Evolutionary conservation across 1,139 yeast genomes (phyloP).

Genomic region (Candida mesenterica): DNA sequence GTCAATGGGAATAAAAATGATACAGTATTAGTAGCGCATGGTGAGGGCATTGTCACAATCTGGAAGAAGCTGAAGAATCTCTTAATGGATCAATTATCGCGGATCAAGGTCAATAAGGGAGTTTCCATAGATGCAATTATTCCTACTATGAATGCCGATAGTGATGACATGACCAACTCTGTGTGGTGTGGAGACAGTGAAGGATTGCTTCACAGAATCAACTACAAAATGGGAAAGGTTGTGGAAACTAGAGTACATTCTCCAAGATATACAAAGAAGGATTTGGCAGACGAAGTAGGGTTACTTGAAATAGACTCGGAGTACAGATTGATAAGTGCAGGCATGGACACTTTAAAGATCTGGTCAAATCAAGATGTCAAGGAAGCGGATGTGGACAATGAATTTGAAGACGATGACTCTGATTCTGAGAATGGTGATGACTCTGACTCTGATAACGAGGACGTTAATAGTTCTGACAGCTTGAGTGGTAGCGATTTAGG

Average conservation of each 20-base stretch:
- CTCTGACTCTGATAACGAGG: conserved; percentile 17
- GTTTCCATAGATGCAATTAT: conserved; percentile 79
- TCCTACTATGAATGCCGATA: conserved; percentile 72
- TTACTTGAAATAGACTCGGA: conserved; percentile 75
- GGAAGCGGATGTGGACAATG: conserved; percentile 17
- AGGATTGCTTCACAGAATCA: conserved; percentile 70
- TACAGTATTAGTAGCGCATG: conserved; percentile 72
- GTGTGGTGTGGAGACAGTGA: conserved; percentile 87
- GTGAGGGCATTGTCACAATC: conserved; percentile 88
- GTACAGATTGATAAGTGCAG: conserved; percentile 75
- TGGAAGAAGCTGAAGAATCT: conserved; percentile 76
- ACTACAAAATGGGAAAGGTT: conserved; percentile 62
- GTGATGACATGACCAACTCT: conserved; percentile 45
- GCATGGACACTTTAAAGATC: conserved; percentile 75
- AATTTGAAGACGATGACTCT: conserved; percentile 11
- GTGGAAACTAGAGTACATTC: conserved; percentile 70
- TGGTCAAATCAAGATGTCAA: conserved; percentile 51
- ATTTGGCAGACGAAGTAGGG: conserved; percentile 59
- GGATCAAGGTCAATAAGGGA: conserved; percentile 66
- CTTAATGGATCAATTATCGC: conserved; percentile 75
- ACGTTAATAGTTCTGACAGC: not conserved
- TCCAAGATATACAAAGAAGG: conserved; percentile 39
- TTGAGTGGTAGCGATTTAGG: conserved; percentile 5
- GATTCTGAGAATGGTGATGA: conserved; percentile 16
- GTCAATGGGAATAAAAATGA: conserved; percentile 57